Conservation (phyloP, 768 basidiomycete species). For the Heimioporus sp. region DNA sequence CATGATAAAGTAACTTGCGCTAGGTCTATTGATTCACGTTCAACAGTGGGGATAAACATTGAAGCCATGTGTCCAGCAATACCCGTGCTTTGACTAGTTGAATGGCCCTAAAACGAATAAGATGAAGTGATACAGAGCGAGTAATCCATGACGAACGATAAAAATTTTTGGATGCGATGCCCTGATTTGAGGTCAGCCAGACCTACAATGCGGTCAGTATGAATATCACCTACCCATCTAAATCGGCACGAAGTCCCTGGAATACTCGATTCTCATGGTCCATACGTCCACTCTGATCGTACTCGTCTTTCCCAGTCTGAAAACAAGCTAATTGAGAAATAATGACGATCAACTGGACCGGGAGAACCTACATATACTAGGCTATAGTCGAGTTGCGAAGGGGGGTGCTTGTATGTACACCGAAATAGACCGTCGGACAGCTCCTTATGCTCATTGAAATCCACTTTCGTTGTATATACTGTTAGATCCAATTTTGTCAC, state of each 20-base stretch:
- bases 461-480: slow-evolving; percentile 21
- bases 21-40: slow-evolving; percentile 12
- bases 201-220: not conserved
- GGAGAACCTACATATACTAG: slow-evolving; percentile 8
- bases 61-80: slow-evolving; percentile 12
- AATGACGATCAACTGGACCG: not conserved
- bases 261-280: not conserved
- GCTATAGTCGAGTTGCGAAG: slow-evolving; percentile 2
- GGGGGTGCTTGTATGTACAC: not conserved
- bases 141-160: slow-evolving; percentile 50
- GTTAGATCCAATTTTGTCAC: slow-evolving; percentile 32
- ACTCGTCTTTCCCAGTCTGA: slow-evolving; percentile 5
- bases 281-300: not conserved
- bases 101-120: slow-evolving; percentile 4
- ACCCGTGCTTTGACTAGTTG: slow-evolving; percentile 10
- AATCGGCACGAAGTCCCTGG: slow-evolving; percentile 9
- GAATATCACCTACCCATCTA: slow-evolving; percentile 8
- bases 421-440: not conserved
- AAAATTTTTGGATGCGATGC: slow-evolving; percentile 70
- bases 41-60: slow-evolving; percentile 7
- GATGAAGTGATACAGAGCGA: not conserved
- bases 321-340: not conserved
- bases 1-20: not conserved
- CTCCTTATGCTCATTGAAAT: not conserved
- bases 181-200: slow-evolving; percentile 33